phyloP scores from a whole-genome alignment of 768 basidiomycete genomes.

The Trametopsis cervina region DNA sequence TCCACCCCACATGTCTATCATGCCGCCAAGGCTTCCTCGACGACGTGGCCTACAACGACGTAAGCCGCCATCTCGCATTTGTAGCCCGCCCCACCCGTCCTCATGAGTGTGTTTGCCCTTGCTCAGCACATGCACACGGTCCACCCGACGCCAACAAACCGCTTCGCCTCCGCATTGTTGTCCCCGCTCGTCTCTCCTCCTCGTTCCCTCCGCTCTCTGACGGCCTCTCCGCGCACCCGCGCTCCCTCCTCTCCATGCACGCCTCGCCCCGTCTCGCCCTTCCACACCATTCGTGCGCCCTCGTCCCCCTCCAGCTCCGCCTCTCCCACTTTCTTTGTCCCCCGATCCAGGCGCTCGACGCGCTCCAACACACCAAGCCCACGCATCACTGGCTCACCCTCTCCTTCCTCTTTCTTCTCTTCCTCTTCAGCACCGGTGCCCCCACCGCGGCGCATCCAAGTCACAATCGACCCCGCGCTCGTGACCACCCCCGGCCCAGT shows the following conservation, averaged over 20 bases:
- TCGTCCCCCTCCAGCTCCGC: background rate
- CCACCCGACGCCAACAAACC: background rate
- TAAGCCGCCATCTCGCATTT: background rate
- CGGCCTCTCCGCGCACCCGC: background rate
- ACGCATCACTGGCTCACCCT: no score
- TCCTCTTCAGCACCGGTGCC: background rate
- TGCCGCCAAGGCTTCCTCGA: slow-evolving; percentile 5
- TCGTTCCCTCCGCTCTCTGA: background rate
- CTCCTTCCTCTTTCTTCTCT: no score
- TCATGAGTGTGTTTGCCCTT: no score
- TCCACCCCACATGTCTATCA: slow-evolving; percentile 8
- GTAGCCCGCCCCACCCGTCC: background rate
- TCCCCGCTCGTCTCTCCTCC: background rate
- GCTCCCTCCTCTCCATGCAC: background rate
- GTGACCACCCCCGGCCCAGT: background rate
- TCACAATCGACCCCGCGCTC: background rate
- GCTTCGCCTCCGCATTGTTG: background rate
- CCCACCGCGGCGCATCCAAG: no score
- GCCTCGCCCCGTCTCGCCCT: background rate
- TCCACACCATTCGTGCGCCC: background rate
- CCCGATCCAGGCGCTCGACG: background rate
- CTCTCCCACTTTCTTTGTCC: background rate
- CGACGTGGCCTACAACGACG: slow-evolving; percentile 1
- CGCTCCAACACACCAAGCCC: background rate
- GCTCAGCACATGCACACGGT: background rate